A percentile compares a stretch with the other conserved stretches of the same genome.
Evolutionary conservation across 352 stramenopile species (phyloP).

Genomic region (Phytophthora cryptogea): DNA sequence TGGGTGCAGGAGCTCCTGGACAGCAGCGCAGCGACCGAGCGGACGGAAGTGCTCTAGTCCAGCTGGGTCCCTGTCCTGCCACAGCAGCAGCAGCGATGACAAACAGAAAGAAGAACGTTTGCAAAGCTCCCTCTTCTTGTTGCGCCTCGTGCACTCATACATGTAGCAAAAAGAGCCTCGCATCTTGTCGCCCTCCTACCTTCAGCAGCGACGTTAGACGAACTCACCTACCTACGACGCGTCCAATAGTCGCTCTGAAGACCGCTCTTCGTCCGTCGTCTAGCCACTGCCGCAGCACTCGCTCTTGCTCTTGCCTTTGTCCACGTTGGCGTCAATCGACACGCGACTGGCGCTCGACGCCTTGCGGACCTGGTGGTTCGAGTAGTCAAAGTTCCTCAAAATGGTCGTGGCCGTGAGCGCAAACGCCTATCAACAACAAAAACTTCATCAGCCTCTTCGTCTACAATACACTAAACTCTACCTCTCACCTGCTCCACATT

Average conservation of each 20-base stretch:
- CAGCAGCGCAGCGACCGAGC: constrained; percentile 5
- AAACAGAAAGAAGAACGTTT: constrained; percentile 8
- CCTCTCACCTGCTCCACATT: constrained; percentile 77
- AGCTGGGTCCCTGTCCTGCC: neutral
- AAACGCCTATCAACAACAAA: constrained; percentile 49
- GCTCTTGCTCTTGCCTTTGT: constrained; percentile 28
- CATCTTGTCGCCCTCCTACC: neutral
- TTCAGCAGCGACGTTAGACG: constrained; percentile 8
- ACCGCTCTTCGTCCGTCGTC: neutral
- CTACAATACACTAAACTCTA: no score
- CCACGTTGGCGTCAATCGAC: constrained; percentile 40
- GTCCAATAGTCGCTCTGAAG: neutral
- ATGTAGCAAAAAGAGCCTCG: constrained; percentile 10
- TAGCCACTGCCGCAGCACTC: constrained; percentile 46
- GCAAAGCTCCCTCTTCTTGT: constrained; percentile 28
- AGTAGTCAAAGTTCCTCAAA: constrained; percentile 74
- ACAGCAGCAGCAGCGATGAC: constrained; percentile 4
- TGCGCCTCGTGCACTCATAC: constrained; percentile 14
- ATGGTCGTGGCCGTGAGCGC: constrained; percentile 73
- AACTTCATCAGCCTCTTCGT: constrained; percentile 5
- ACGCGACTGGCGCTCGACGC: constrained; percentile 41
- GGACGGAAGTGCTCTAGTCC: constrained; percentile 27
- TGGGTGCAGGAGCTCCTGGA: constrained; percentile 71
- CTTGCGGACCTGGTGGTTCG: constrained; percentile 62
- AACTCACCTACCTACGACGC: constrained; percentile 19